Conservation (phyloP, 192 early-diverging fungal genomes). For the Thoreauomyces humboldtii region DNA sequence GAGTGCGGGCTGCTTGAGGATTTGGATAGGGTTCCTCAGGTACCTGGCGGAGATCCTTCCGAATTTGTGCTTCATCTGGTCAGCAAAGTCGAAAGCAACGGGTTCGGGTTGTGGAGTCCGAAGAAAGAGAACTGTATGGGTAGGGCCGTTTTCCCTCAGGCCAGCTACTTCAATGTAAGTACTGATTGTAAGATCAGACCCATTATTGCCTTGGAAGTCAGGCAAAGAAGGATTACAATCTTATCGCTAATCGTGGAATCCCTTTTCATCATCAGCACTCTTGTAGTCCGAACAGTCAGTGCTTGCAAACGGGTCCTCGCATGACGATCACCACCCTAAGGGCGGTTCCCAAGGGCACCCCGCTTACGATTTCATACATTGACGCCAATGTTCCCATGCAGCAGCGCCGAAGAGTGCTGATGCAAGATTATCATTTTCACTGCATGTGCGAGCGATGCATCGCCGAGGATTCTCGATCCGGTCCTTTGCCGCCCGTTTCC, state of each 20-base stretch:
- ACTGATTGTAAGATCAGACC: neutral
- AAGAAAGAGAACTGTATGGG: conserved; percentile 31
- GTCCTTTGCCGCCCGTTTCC: no score
- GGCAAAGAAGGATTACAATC: neutral
- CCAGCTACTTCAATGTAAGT: conserved; percentile 63
- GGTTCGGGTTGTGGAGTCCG: conserved; percentile 62
- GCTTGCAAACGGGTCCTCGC: conserved; percentile 27
- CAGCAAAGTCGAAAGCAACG: conserved; percentile 63
- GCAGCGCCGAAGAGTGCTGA: conserved; percentile 49
- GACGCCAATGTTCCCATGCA: conserved; percentile 58
- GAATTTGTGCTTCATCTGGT: conserved; percentile 57
- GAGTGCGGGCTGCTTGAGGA: conserved; percentile 42
- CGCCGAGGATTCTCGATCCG: conserved; percentile 15
- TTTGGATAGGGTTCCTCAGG: conserved; percentile 8
- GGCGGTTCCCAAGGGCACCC: conserved; percentile 29
- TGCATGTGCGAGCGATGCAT: conserved; percentile 60
- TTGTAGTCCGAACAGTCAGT: conserved; percentile 55
- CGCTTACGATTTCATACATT: conserved; percentile 68
- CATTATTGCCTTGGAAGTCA: neutral
- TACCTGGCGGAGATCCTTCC: conserved; percentile 2
- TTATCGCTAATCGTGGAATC: neutral
- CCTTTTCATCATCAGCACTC: conserved; percentile 43
- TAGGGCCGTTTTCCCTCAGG: conserved; percentile 60
- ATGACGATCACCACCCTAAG: conserved; percentile 31
- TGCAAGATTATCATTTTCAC: conserved; percentile 63